Base-by-base conservation (phyloP, 2,329 filamentous ascomycete genomes). In the Blastomyces parvus region DNA sequence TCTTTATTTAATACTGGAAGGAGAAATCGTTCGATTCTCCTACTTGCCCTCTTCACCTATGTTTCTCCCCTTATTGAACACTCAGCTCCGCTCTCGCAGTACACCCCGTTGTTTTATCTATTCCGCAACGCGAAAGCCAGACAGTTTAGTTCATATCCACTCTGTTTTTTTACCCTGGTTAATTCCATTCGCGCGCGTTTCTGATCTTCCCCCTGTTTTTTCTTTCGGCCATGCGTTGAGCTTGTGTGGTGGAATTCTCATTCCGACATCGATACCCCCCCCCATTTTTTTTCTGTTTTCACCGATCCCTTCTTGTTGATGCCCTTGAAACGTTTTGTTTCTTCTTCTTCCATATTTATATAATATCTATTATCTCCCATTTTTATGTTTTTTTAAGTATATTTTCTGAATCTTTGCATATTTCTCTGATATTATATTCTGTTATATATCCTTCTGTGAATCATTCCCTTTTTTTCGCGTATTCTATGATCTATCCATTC, bases 1-100 rank as follows among this genome's bases (percentile, higher is more conserved):
- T 33, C 42, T 48, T 19, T 59, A 33, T 59, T 36, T 48, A 59
- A 48, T 59, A 59, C 56, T 48, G 57, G 42, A 42, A 48, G 57
- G 57, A 59, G 22, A 33, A 17, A 42, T 22, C 14, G 57, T n/a
- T 33, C 42, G 27, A 59, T 59, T 44, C n/a, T 48, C 27, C 30
- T 25, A 48, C 25, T 27, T 33, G 22, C 36, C 30, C 42, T 38
- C 19, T 38, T 44, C 17, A 8, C 19, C 7, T 48, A 25, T 59
- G 14, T 48, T 2, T 9, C 33, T 59, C 19, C 19, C 36, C 38
- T 33, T 46, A 3, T 30, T 36, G 2, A 11, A n/a, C 19, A 3
- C 8, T 19, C 7, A 2, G 27, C n/a, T 40, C 33, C 36, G 19
- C n/a, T 42, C 33, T 57, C 22, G 55, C 55, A 7, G 7, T 5